Percentiles rank a stretch among this genome's conserved stretches.
Conservation (phyloP, 805 yeast species). For the Yarrowia sp. region DNA sequence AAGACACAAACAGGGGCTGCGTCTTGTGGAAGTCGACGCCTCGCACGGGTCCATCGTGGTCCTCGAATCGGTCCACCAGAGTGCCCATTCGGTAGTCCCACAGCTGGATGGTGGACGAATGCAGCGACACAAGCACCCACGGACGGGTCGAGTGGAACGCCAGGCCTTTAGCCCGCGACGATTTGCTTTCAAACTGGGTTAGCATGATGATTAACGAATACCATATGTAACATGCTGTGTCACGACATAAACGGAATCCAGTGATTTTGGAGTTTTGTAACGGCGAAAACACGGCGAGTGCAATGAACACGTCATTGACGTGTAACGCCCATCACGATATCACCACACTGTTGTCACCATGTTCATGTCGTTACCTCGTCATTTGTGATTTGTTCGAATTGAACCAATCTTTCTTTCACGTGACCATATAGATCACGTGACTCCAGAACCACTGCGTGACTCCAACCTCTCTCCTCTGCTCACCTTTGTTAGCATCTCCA, state of each 20-base stretch:
- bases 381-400: background rate
- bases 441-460: too few relatives aligned
- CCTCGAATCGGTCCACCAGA: slow-evolving; percentile 91
- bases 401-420: background rate
- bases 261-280: too few relatives aligned
- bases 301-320: too few relatives aligned
- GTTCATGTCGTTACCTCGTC: too few relatives aligned
- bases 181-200: slow-evolving; percentile 85
- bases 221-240: too few relatives aligned
- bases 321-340: too few relatives aligned
- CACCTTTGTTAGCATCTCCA: slow-evolving; percentile 27
- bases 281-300: too few relatives aligned
- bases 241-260: too few relatives aligned
- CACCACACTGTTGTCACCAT: too few relatives aligned
- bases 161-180: slow-evolving; percentile 95
- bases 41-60: slow-evolving; percentile 98
- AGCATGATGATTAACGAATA: background rate
- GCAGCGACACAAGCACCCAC: slow-evolving; percentile 92
- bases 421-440: too few relatives aligned
- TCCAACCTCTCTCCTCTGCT: background rate
- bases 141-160: slow-evolving; percentile 96
- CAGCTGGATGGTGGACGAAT: slow-evolving; percentile 96
- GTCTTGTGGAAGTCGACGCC: slow-evolving; percentile 95
- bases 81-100: slow-evolving; percentile 99
- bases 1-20: slow-evolving; percentile 94